phyloP scores from a whole-genome alignment of 306 rosid genomes.

The Bauhinia variegata region DNA sequence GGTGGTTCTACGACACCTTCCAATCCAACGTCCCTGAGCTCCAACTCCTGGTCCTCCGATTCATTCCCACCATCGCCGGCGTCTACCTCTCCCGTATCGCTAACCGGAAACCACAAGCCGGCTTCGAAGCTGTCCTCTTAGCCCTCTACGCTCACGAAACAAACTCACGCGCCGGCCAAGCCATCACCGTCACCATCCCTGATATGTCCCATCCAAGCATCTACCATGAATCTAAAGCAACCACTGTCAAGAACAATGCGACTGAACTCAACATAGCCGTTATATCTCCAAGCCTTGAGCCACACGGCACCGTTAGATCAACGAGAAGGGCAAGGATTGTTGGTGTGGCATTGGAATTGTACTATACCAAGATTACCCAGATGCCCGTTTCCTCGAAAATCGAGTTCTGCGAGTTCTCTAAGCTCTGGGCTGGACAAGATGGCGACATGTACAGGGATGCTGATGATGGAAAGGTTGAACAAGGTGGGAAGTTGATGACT shows the following conservation, averaged over 20 bases:
- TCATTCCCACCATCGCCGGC: constrained; percentile 65
- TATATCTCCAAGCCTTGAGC: constrained; percentile 58
- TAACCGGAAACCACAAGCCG: constrained; percentile 60
- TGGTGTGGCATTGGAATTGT: constrained; percentile 64
- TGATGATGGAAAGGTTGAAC: neutral
- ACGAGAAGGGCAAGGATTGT: constrained; percentile 69
- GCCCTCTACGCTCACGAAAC: constrained; percentile 78
- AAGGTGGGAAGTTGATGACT: neutral
- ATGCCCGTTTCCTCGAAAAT: constrained; percentile 56
- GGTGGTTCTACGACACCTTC: constrained; percentile 90
- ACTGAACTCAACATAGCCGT: constrained; percentile 46
- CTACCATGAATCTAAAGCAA: constrained; percentile 59
- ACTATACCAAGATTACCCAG: constrained; percentile 45
- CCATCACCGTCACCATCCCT: constrained; percentile 58
- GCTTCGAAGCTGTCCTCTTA: constrained; percentile 77
- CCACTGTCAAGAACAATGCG: constrained; percentile 35
- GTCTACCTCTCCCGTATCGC: constrained; percentile 66
- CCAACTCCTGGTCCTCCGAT: constrained; percentile 71
- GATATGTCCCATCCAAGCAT: constrained; percentile 61
- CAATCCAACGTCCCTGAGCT: constrained; percentile 59
- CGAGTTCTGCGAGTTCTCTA: constrained; percentile 67
- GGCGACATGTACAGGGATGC: constrained; percentile 30
- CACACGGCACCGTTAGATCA: constrained; percentile 69
- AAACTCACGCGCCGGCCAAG: constrained; percentile 54
- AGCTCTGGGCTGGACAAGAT: constrained; percentile 63